A percentile compares a stretch with the other conserved stretches of the same genome.
phyloP scores from a whole-genome alignment of 495 filamentous ascomycete genomes.

The Aspergillus ellipticus region DNA sequence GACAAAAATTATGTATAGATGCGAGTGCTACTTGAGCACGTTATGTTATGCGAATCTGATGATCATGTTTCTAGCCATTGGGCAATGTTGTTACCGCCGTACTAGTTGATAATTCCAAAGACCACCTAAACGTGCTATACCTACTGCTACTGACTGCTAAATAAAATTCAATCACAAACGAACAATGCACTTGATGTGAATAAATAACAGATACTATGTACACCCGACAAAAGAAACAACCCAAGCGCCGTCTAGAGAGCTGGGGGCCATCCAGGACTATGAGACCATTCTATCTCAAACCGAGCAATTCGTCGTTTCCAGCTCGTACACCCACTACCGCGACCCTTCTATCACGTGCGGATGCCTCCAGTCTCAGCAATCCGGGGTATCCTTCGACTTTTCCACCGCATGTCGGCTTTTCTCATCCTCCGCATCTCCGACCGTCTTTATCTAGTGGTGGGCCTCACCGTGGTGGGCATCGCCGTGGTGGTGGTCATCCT shows the following conservation, averaged over 20 bases:
- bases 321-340: background rate
- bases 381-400: slow-evolving; percentile 30
- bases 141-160: background rate
- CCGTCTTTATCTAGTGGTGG: slow-evolving; percentile 33
- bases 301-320: background rate
- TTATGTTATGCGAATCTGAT: background rate
- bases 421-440: background rate
- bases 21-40: background rate
- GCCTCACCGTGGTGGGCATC: slow-evolving; percentile 50
- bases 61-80: background rate
- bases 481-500: slow-evolving; percentile 67
- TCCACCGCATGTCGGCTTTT: slow-evolving; percentile 14
- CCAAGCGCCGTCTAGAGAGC: slow-evolving; percentile 29
- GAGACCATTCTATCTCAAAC: slow-evolving; percentile 2
- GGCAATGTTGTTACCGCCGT: background rate
- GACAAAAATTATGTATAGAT: slow-evolving; percentile 1
- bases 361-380: slow-evolving; percentile 14
- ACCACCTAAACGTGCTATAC: background rate
- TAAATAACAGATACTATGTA: slow-evolving; percentile 42
- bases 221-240: slow-evolving; percentile 38
- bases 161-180: slow-evolving; percentile 9
- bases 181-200: slow-evolving; percentile 28
- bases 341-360: background rate
- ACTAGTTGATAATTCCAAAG: background rate
- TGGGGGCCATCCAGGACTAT: slow-evolving; percentile 12